Evolutionary conservation across 2,329 filamentous ascomycete genomes (phyloP).

Genomic region (Apiospora rasikravindrae): DNA sequence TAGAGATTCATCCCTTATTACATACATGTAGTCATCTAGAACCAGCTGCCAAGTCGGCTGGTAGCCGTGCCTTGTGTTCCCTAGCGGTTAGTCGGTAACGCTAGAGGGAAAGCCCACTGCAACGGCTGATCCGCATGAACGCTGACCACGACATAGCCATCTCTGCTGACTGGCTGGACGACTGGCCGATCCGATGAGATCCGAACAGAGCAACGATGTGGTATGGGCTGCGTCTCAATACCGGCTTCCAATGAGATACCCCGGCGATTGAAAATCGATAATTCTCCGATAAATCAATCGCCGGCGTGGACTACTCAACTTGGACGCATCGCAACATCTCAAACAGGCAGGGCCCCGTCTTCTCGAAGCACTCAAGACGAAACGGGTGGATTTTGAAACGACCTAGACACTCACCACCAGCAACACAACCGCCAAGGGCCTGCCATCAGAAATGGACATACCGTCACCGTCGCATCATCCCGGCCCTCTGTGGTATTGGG

Average conservation of each 20-base stretch:
- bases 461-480: not conserved
- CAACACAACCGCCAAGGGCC: not conserved
- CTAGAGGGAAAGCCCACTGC: not conserved
- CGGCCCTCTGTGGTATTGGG: not conserved
- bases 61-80: not conserved
- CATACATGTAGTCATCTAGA: not conserved
- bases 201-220: not conserved
- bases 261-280: not conserved
- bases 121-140: slow-evolving; percentile 1
- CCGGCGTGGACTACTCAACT: not conserved
- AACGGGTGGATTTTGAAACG: slow-evolving; percentile 8
- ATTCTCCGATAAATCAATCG: slow-evolving; percentile 9
- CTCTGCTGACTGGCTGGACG: not conserved
- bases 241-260: not conserved
- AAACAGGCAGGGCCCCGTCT: not conserved
- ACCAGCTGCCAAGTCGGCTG: not conserved
- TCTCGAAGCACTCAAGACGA: slow-evolving; percentile 10
- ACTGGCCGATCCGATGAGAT: not conserved
- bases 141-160: not conserved
- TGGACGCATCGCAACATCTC: slow-evolving; percentile 7
- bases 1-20: not conserved
- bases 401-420: not conserved
- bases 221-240: not conserved
- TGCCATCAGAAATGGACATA: not conserved
- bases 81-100: not conserved